phyloP scores from a whole-genome alignment of 1,139 yeast genomes.

The Hyphopichia pseudoburtonii region DNA sequence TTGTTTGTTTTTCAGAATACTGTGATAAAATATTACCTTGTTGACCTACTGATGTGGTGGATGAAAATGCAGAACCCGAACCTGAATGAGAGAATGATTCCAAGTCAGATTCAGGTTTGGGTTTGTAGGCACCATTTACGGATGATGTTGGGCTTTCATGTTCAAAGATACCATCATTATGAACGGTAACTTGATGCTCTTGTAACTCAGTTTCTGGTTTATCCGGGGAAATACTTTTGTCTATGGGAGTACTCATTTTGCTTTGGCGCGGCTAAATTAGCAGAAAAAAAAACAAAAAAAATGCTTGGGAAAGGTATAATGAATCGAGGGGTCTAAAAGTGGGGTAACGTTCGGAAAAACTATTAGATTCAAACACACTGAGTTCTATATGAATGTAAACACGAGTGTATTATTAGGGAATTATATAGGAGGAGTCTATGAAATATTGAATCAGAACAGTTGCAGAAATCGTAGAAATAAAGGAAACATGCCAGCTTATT shows the following conservation, averaged over 20 bases:
- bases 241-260: no score
- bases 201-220: no score
- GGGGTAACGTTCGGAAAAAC: neutral
- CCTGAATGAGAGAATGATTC: constrained; percentile 24
- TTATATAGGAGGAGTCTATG: no score
- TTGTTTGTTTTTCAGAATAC: constrained; percentile 63
- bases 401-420: no score
- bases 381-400: no score
- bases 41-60: neutral
- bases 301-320: neutral
- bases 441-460: no score
- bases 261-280: no score
- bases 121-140: constrained; percentile 17
- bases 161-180: constrained; percentile 20
- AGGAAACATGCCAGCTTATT: no score
- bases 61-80: constrained; percentile 21
- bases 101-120: constrained; percentile 19
- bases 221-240: no score
- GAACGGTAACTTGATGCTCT: neutral
- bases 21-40: constrained; percentile 60
- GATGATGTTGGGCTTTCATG: constrained; percentile 19
- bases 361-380: no score
- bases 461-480: no score
- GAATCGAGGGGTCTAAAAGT: constrained; percentile 1
- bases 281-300: neutral